Base-by-base conservation (phyloP, 176 grass and related monocot genomes). In the Hsuehochloa calcarea region DNA sequence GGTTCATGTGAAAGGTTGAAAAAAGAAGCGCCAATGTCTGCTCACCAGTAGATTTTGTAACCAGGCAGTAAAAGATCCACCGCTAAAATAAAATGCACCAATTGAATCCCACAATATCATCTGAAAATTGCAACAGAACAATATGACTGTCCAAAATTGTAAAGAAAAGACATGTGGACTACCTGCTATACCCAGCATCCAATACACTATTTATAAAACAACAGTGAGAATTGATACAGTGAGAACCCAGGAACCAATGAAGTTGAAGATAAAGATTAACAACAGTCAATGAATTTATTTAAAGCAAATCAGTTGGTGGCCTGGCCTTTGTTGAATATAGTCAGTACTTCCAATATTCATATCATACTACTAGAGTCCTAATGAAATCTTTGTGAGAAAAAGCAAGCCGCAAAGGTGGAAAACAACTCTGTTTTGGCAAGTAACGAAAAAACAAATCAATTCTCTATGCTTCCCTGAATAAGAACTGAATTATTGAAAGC, bases 11-110 rank as follows among this genome's bases (percentile, higher is more conserved):
- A 69, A 59, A 80, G 87, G 69, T 68, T 52, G 69, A 59, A 80
- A 90, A 77, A 39, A 47, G 43, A 71, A 35, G 54, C 35, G 45
- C 9, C 46, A 85, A 65, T 85, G 84, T 81, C 58, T 81, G 22
- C 87, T 91, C 64, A 93, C 87, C 86, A 92, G 86, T 84, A 92
- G 56, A 52, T 72, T 90, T 74, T 75, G 75, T 85, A 98, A 45
- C 84, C 77, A 90, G 80, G 59, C 31, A 61, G 61, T 70, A 80
- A 89, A 64, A 61, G 26, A 80, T 80, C 80, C 65, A 73, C 49
- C 71, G 43, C 67, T 61, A 25, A 84, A 85, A 93, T 68, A 83
- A 61, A 87, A 51, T 64, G 64, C 45, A 85, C 74, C 89, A 82
- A 81, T 51, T 60, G 78, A 51, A 58, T 92, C 85, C 87, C 91